phyloP scores from a whole-genome alignment of 345 rosid species.

The Eucalyptus cloeziana region DNA sequence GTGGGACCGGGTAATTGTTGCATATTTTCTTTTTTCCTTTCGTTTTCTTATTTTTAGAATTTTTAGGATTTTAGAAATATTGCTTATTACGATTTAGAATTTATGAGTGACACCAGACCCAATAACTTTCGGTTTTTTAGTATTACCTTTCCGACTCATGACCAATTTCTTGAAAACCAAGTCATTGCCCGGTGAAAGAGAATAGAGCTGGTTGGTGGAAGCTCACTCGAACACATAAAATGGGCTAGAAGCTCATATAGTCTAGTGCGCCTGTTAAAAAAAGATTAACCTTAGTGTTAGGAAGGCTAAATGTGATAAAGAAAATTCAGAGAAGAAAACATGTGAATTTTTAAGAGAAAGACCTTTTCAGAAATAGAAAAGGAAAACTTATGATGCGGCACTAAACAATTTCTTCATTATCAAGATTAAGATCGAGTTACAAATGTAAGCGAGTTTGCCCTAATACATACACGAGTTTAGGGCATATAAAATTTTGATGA shows the following conservation, averaged over 20 bases:
- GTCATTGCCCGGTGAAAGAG: background rate
- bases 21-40: background rate
- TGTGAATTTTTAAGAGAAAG: background rate
- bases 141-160: background rate
- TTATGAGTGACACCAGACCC: background rate
- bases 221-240: background rate
- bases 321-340: background rate
- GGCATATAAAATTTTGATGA: background rate
- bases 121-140: background rate
- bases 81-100: background rate
- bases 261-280: background rate
- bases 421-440: background rate
- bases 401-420: background rate
- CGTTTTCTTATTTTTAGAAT: background rate
- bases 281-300: background rate
- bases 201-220: background rate
- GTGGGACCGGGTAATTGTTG: background rate
- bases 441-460: background rate
- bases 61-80: background rate
- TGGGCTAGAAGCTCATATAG: background rate
- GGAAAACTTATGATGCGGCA: background rate
- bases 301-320: background rate
- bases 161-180: background rate
- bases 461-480: rapidly evolving
- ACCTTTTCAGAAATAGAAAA: background rate